Evolutionary conservation across 1,284 basidiomycete species (phyloP), one percentile per base, ranked within the genome.

Genomic region (Papiliotrema laurentii): DNA sequence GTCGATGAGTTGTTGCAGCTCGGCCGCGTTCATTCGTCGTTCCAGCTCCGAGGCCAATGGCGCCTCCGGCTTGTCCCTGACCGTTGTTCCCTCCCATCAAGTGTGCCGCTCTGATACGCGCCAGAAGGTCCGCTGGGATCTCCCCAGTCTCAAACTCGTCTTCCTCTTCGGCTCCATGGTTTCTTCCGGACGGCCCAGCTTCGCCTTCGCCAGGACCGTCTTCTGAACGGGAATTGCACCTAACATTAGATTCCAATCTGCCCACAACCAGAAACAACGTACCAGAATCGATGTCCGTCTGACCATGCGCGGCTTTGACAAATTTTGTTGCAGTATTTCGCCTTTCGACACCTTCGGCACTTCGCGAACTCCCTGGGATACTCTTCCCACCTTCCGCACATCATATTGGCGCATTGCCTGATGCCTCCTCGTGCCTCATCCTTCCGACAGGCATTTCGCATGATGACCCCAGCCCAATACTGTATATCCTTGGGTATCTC

Each of bases 391-490:
- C 83, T 83, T 0, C 94, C 94, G 64, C 96, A 98, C 41, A 87
- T 80, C 90, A 96, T 97, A 70, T 97, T 96, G 4, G 96, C 96
- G 77, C 94, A 98, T 72, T 97, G 96, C 51, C 94, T 77, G 56
- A 97, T 93, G 4, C 96, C 96, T 53, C 91, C 91, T 38, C 87
- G 77, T 42, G 79, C 82, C 54, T 97, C 93, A 66, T 98, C 94
- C 78, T 98, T 98, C 68, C 94, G 79, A 75, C 94, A 98, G 6
- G 96, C 94, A 69, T 98, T 98, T 45, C 96, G 82, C 94, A 98
- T 98, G 65, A 97, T 97, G 13, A 97, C 94, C 3, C 93, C 92
- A 0, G 94, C 94, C 96, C 94, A 98, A 68, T 97, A 97, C 75
- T 97, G 91, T 44, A 98, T 96, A 72, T 97, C 93, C 21, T 80